phyloP scores from a whole-genome alignment of 75 land plant species.

The Sequoia sempervirens region DNA sequence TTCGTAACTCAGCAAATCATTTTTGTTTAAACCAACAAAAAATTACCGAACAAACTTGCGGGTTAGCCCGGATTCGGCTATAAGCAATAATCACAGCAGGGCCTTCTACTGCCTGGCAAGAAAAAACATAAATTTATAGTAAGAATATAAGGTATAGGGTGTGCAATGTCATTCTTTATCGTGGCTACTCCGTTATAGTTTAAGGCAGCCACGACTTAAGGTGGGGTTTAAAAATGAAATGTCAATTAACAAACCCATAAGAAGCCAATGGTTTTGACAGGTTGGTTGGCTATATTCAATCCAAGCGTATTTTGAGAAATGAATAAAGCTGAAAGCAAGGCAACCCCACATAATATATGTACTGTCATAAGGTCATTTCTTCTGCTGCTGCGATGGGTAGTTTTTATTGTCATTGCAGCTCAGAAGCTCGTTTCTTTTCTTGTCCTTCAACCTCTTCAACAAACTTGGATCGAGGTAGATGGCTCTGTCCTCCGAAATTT shows the following conservation, averaged over 20 bases:
- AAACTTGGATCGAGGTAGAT: too few relatives aligned
- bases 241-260: constrained; percentile 16
- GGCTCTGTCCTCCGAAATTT: too few relatives aligned
- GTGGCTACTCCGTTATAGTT: background rate
- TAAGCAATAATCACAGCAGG: constrained; percentile 30
- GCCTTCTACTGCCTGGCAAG: constrained; percentile 12
- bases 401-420: background rate
- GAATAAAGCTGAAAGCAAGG: constrained; percentile 14
- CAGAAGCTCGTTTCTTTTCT: too few relatives aligned
- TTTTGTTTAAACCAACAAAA: background rate
- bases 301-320: constrained; percentile 7
- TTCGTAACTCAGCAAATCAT: background rate
- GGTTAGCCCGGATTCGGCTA: constrained; percentile 26
- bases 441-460: background rate
- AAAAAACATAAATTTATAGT: background rate
- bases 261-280: constrained; percentile 10
- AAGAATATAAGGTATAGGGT: background rate
- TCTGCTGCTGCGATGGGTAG: background rate
- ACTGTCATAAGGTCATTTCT: background rate
- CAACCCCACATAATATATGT: constrained; percentile 6
- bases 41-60: constrained; percentile 30
- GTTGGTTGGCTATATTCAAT: constrained; percentile 11
- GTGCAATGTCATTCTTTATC: background rate
- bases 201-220: background rate
- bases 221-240: background rate